Conservation (phyloP, 1,284 basidiomycete genomes). For the Macrocystidia cucumis region DNA sequence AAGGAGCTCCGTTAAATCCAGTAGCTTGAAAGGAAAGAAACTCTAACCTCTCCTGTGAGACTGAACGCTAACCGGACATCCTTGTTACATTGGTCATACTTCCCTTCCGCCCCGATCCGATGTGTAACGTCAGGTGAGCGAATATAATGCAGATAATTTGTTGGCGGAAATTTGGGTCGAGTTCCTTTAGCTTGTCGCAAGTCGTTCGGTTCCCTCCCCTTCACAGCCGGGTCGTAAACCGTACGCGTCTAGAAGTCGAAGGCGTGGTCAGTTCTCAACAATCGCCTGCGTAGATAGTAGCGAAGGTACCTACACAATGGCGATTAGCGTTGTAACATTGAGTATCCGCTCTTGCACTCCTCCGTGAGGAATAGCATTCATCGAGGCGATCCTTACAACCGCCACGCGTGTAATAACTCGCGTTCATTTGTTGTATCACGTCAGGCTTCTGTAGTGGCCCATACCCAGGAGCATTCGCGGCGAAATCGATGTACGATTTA, state of each 20-base stretch:
- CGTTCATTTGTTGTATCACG: not conserved
- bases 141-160: not conserved
- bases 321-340: not conserved
- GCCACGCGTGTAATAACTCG: not conserved
- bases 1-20: too few species aligned
- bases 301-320: not conserved
- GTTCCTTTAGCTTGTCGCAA: too few species aligned
- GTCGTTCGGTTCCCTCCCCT: not conserved
- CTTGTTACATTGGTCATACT: not conserved
- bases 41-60: not conserved
- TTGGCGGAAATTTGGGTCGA: not conserved
- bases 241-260: not conserved
- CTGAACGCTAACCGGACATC: not conserved
- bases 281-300: too few species aligned
- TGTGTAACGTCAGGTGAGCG: not conserved
- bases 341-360: not conserved
- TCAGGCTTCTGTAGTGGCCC: not conserved
- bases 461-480: not conserved
- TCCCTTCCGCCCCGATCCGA: not conserved
- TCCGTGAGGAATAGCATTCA: not conserved
- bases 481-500: not conserved
- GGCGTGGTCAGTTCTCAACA: too few species aligned
- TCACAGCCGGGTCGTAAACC: not conserved
- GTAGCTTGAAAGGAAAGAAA: too few species aligned
- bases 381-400: not conserved